A percentile compares a stretch with the other conserved stretches of the same genome.
phyloP scores from a whole-genome alignment of 768 basidiomycete genomes.

The Heimioporus sp. region DNA sequence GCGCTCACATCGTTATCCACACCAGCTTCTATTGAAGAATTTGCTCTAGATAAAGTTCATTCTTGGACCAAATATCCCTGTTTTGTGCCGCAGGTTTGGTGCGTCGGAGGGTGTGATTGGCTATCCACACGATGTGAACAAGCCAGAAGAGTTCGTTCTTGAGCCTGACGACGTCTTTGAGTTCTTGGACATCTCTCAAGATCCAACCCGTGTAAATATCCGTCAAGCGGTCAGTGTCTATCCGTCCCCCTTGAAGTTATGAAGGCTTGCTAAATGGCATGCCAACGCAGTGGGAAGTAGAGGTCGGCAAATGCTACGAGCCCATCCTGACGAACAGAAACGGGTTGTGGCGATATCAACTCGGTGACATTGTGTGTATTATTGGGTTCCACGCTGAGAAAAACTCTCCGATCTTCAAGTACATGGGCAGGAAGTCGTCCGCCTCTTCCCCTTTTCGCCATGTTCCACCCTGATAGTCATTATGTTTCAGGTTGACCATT shows the following conservation, averaged over 20 bases:
- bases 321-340: slow-evolving; percentile 18
- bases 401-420: slow-evolving; percentile 10
- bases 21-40: neutral
- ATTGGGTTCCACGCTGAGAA: slow-evolving; percentile 12
- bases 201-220: slow-evolving; percentile 12
- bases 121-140: neutral
- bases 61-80: slow-evolving; percentile 6
- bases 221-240: slow-evolving; percentile 13
- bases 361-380: slow-evolving; percentile 18
- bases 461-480: neutral
- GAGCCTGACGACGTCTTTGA: slow-evolving; percentile 6
- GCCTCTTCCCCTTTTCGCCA: neutral
- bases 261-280: neutral
- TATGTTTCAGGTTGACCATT: slow-evolving; percentile 5
- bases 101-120: slow-evolving; percentile 13
- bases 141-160: slow-evolving; percentile 10
- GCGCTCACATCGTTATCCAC: neutral
- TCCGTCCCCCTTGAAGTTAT: neutral
- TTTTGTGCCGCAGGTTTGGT: slow-evolving; percentile 7
- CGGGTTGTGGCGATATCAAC: slow-evolving; percentile 23
- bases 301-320: slow-evolving; percentile 18
- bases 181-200: slow-evolving; percentile 15
- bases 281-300: slow-evolving; percentile 15
- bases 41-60: slow-evolving; percentile 10
- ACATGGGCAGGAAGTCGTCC: slow-evolving; percentile 16